These are phyloP conservation scores for Carpinus fangiana DNA, from an alignment of 306 rosid genomes.

Conservation along the genomic window DNA sequence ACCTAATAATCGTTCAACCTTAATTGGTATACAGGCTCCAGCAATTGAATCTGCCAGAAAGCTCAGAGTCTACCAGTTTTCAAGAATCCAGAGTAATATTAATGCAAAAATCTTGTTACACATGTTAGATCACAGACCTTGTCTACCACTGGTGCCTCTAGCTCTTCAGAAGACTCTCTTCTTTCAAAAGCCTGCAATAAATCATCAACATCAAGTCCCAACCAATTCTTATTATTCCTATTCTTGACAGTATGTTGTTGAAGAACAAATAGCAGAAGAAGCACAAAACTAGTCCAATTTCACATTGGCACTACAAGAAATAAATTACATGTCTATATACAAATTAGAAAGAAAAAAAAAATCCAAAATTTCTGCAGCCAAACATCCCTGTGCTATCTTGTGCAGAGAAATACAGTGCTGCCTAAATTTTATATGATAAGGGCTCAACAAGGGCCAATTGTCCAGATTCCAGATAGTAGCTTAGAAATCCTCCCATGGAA, in stretches of 20 bases:
- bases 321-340: background rate
- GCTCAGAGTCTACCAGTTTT: background rate
- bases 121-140: slow-evolving; percentile 53
- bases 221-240: slow-evolving; percentile 8
- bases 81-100: background rate
- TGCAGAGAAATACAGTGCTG: background rate
- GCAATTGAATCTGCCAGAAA: background rate
- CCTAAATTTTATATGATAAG: background rate
- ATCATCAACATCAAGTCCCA: slow-evolving; percentile 29
- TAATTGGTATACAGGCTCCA: background rate
- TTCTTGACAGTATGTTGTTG: slow-evolving; percentile 13
- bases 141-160: slow-evolving; percentile 52
- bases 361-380: background rate
- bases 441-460: background rate
- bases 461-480: background rate
- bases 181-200: slow-evolving; percentile 64
- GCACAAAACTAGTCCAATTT: background rate
- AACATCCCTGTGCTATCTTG: background rate
- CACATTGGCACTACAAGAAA: background rate
- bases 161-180: slow-evolving; percentile 63
- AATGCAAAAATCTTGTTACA: slow-evolving; percentile 2
- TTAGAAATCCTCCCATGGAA: background rate
- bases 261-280: slow-evolving; percentile 19
- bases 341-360: background rate
- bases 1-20: background rate